Evolutionary conservation across 768 basidiomycete species (phyloP).

Genomic region (Lactarius sp.): DNA sequence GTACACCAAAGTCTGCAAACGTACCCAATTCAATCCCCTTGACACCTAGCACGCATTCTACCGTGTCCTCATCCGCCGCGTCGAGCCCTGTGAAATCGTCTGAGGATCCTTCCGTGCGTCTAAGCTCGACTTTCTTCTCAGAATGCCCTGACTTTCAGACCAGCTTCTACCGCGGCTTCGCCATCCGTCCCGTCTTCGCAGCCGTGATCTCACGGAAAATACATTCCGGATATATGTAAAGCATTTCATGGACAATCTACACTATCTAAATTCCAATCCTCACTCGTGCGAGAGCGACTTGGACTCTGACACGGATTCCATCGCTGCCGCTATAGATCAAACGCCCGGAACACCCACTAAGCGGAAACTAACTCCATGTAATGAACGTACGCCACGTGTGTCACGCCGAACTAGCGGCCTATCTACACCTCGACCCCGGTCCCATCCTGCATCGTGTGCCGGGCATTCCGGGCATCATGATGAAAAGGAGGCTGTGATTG

Average conservation of each 20-base stretch:
- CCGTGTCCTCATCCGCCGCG: constrained; percentile 10
- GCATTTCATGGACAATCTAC: constrained; percentile 66
- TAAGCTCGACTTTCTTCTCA: not conserved
- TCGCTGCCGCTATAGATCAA: constrained; percentile 5
- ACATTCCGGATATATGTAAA: constrained; percentile 74
- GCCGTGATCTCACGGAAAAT: constrained; percentile 61
- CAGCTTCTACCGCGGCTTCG: constrained; percentile 49
- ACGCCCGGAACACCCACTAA: constrained; percentile 38
- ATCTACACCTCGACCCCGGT: constrained; percentile 9
- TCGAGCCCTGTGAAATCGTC: constrained; percentile 20
- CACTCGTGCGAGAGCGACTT: not conserved
- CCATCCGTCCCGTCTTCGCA: constrained; percentile 66
- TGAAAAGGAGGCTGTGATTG: constrained; percentile 4
- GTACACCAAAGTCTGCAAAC: constrained; percentile 16
- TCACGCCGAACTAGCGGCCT: not conserved
- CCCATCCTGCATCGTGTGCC: not conserved
- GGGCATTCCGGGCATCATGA: not conserved
- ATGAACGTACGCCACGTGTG: constrained; percentile 32
- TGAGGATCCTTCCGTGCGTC: constrained; percentile 20
- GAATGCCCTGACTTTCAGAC: constrained; percentile 3
- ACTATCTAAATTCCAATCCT: constrained; percentile 11
- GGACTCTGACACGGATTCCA: constrained; percentile 12
- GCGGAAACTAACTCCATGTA: constrained; percentile 12
- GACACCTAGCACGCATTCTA: constrained; percentile 1
- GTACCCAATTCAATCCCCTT: not conserved